Conservation (phyloP, 2,329 filamentous ascomycete species). For the Aspergillus tubingensis region DNA sequence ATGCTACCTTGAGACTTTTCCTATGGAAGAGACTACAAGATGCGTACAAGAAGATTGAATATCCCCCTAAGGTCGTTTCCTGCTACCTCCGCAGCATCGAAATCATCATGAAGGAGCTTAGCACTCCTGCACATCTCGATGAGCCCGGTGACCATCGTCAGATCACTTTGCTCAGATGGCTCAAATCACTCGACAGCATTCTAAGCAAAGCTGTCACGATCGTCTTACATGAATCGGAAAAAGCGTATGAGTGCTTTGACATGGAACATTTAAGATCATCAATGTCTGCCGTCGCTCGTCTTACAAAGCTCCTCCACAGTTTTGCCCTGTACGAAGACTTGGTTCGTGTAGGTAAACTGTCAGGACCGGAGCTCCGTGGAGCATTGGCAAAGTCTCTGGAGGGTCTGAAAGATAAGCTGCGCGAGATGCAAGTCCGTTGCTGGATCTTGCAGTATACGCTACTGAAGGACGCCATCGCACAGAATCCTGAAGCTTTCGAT, state of each 20-base stretch:
- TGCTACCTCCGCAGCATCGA: conserved; percentile 85
- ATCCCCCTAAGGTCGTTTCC: conserved; percentile 83
- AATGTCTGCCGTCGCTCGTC: conserved; percentile 68
- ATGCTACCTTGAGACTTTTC: conserved; percentile 78
- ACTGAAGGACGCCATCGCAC: conserved; percentile 71
- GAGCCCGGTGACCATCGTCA: conserved; percentile 65
- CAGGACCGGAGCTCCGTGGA: conserved; percentile 60
- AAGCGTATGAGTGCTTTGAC: conserved; percentile 80
- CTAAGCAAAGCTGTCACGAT: conserved; percentile 70
- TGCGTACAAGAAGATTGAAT: conserved; percentile 82
- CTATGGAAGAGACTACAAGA: conserved; percentile 90
- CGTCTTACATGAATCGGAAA: conserved; percentile 63
- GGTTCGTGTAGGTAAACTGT: conserved; percentile 72
- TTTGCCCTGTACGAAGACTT: conserved; percentile 83
- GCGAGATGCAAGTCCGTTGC: conserved; percentile 81
- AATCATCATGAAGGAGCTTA: conserved; percentile 72
- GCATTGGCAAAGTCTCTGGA: conserved; percentile 44
- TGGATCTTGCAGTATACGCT: conserved; percentile 88
- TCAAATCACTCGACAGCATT: conserved; percentile 78
- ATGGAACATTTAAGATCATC: conserved; percentile 74
- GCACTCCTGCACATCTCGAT: conserved; percentile 58
- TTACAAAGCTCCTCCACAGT: conserved; percentile 75
- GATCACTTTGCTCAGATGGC: conserved; percentile 69
- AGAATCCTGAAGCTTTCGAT: conserved; percentile 65
- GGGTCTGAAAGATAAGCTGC: conserved; percentile 66